Percentiles rank a stretch among this genome's conserved stretches.
Conservation (phyloP, 768 basidiomycete genomes). For the Gymnopilus dilepis region DNA sequence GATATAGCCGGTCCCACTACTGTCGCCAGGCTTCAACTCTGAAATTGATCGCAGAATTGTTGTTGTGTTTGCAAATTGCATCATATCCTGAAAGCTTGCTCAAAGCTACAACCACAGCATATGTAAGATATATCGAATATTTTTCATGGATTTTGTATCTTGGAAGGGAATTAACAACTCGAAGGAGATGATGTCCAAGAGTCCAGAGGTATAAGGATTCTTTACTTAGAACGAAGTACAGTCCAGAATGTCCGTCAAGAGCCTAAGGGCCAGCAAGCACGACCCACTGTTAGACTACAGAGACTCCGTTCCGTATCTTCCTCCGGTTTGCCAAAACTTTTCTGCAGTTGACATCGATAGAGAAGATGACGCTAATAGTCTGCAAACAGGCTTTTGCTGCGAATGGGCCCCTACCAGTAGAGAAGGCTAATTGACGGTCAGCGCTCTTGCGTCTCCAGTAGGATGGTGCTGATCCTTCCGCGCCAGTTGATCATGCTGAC, state of each 20-base stretch:
- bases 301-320: not conserved
- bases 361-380: not conserved
- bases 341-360: not conserved
- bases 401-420: not conserved
- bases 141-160: too few relatives aligned
- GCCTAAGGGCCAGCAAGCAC: too few relatives aligned
- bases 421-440: not conserved
- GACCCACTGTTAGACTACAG: too few relatives aligned
- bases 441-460: not conserved
- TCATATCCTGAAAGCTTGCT: too few relatives aligned
- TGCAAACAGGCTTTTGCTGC: not conserved
- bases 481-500: not conserved
- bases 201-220: too few relatives aligned
- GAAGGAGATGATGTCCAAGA: too few relatives aligned
- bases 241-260: not conserved
- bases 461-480: slow-evolving; percentile 4
- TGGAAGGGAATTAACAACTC: too few relatives aligned
- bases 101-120: too few relatives aligned
- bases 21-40: not conserved
- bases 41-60: too few relatives aligned
- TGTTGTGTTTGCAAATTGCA: too few relatives aligned
- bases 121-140: too few relatives aligned
- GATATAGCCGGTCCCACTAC: not conserved
- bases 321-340: not conserved
- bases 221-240: not conserved